Evolutionary conservation across 371 early-diverging fungal species (phyloP).

Genomic region (Rhizopus microsporus): DNA sequence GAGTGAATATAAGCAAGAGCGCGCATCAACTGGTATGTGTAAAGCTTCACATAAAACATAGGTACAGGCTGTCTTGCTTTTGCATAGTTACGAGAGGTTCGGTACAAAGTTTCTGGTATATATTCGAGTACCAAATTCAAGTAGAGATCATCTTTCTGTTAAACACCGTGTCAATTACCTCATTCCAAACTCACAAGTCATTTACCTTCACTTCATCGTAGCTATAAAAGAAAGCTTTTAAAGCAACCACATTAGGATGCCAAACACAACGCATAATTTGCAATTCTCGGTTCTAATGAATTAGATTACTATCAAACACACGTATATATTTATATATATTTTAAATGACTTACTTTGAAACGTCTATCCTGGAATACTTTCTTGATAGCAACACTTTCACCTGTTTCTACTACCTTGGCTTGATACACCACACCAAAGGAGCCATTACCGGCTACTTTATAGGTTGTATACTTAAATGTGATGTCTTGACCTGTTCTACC

Average conservation of each 20-base stretch:
- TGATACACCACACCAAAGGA: constrained; percentile 97
- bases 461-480: constrained; percentile 84
- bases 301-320: not conserved
- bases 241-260: constrained; percentile 83
- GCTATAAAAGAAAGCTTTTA: constrained; percentile 84
- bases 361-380: constrained; percentile 96
- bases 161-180: not conserved
- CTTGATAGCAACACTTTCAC: constrained; percentile 90
- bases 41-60: constrained; percentile 89
- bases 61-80: constrained; percentile 94
- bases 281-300: constrained; percentile 81
- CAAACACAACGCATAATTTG: constrained; percentile 85
- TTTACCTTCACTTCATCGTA: constrained; percentile 61
- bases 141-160: constrained; percentile 79
- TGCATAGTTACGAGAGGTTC: constrained; percentile 79
- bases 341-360: constrained; percentile 75
- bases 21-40: constrained; percentile 96
- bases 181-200: not conserved
- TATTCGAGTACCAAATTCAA: constrained; percentile 86
- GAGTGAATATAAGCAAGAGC: constrained; percentile 96
- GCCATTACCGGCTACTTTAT: constrained; percentile 92
- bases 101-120: constrained; percentile 88
- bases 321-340: not conserved
- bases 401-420: constrained; percentile 81
- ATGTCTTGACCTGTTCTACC: constrained; percentile 81